A percentile compares a stretch with the other conserved stretches of the same genome.
These are phyloP conservation scores for Yamadazyma epiphylla DNA, from an alignment of 1,139 yeast species.

Conservation along the genomic window DNA sequence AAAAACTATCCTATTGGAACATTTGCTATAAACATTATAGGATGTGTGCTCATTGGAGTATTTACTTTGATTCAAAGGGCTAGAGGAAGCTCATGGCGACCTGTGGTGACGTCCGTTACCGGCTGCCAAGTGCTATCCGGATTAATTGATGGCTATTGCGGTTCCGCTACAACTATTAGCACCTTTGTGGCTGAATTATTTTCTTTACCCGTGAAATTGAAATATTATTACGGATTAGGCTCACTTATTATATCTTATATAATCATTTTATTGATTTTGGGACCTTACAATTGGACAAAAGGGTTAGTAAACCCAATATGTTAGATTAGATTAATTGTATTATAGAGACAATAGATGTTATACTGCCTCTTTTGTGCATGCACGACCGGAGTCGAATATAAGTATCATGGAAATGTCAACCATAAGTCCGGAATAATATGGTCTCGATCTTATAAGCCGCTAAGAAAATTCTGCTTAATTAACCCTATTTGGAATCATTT, in stretches of 20 bases:
- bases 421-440: too few relatives aligned
- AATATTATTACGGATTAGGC: slow-evolving; percentile 37
- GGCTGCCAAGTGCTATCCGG: slow-evolving; percentile 56
- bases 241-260: slow-evolving; percentile 38
- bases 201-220: slow-evolving; percentile 24
- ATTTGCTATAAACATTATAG: slow-evolving; percentile 60
- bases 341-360: too few relatives aligned
- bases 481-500: too few relatives aligned
- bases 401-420: too few relatives aligned
- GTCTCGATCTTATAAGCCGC: too few relatives aligned
- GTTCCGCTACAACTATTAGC: slow-evolving; percentile 71
- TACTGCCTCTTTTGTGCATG: too few relatives aligned
- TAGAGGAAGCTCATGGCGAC: slow-evolving; percentile 11
- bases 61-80: slow-evolving; percentile 52
- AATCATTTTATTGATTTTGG: slow-evolving; percentile 44
- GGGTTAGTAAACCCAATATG: slow-evolving; percentile 34
- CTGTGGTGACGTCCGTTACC: slow-evolving; percentile 28
- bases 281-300: slow-evolving; percentile 50
- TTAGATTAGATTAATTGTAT: too few relatives aligned
- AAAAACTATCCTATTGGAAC: slow-evolving; percentile 70
- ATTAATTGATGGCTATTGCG: slow-evolving; percentile 70
- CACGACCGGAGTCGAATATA: too few relatives aligned
- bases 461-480: too few relatives aligned
- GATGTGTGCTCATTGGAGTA: slow-evolving; percentile 54
- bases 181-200: slow-evolving; percentile 70